Percentiles rank a stretch among this genome's conserved stretches.
phyloP scores from a whole-genome alignment of 1,284 basidiomycete genomes.

The Filobasidium uniguttulatum region DNA sequence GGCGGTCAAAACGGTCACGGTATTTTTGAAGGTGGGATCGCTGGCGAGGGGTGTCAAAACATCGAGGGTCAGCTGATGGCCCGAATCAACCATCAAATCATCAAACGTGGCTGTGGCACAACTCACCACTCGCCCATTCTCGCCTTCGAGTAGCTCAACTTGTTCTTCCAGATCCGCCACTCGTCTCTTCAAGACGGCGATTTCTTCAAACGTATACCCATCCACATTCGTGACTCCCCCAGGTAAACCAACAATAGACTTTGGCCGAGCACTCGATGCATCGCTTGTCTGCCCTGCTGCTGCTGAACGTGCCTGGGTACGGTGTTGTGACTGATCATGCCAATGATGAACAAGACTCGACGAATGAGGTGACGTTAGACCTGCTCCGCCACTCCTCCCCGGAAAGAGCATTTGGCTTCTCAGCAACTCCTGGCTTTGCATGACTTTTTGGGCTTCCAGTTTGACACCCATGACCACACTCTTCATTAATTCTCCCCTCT shows the following conservation, averaged over 20 bases:
- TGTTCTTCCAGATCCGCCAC: constrained; percentile 69
- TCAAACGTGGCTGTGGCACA: background rate
- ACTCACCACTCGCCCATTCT: constrained; percentile 68
- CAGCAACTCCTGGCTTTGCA: constrained; percentile 22
- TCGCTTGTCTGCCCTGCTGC: too few species aligned
- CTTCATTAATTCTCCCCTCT: constrained; percentile 26
- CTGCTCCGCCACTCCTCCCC: too few species aligned
- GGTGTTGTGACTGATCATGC: too few species aligned
- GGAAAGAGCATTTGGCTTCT: constrained; percentile 21
- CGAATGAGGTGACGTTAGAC: too few species aligned
- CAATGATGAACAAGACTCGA: too few species aligned
- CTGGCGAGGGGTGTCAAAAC: constrained; percentile 36
- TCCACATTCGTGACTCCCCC: constrained; percentile 43
- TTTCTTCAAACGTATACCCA: constrained; percentile 3
- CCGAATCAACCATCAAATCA: background rate
- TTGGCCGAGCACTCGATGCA: too few species aligned
- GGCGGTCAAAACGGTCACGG: constrained; percentile 67
- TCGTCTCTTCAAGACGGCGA: constrained; percentile 3
- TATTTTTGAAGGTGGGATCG: constrained; percentile 69
- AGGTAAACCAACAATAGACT: too few species aligned
- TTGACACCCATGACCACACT: constrained; percentile 28
- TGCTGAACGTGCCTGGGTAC: too few species aligned
- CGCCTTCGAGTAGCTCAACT: constrained; percentile 46
- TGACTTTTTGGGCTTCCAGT: constrained; percentile 25
- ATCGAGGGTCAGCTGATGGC: constrained; percentile 2